phyloP scores from a whole-genome alignment of 345 rosid genomes.

The Gossypium stocksii region DNA sequence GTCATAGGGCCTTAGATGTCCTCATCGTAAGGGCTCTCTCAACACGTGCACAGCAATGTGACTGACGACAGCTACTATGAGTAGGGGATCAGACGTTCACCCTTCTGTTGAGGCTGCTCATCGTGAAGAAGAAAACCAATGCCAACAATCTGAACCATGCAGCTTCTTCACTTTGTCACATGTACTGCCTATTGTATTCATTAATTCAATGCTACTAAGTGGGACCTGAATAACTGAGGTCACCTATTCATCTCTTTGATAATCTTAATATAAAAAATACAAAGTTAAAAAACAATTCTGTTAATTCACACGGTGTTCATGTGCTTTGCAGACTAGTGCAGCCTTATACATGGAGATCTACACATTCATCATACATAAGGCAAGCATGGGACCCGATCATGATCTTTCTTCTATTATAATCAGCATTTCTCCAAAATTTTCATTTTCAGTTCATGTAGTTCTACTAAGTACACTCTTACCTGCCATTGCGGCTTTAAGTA shows the following conservation, averaged over 20 bases:
- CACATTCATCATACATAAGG: not conserved
- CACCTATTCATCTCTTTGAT: not conserved
- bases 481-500: not conserved
- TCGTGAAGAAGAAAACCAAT: not conserved
- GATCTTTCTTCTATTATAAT: not conserved
- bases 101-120: not conserved
- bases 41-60: no score
- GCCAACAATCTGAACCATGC: constrained; percentile 27
- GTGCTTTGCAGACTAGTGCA: constrained; percentile 15
- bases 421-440: constrained; percentile 3
- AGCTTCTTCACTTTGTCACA: constrained; percentile 27
- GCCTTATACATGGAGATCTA: constrained; percentile 12
- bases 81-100: not conserved
- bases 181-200: constrained; percentile 27
- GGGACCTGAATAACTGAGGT: constrained; percentile 21
- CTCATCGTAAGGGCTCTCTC: no score
- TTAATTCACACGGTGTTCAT: constrained; percentile 19
- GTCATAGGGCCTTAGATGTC: no score
- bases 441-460: constrained; percentile 17
- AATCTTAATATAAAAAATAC: not conserved
- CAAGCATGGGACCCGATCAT: constrained; percentile 16
- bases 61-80: not conserved
- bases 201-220: constrained; percentile 8
- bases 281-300: not conserved
- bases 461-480: not conserved